phyloP scores from a whole-genome alignment of 306 rosid genomes.

The Prunus mira region DNA sequence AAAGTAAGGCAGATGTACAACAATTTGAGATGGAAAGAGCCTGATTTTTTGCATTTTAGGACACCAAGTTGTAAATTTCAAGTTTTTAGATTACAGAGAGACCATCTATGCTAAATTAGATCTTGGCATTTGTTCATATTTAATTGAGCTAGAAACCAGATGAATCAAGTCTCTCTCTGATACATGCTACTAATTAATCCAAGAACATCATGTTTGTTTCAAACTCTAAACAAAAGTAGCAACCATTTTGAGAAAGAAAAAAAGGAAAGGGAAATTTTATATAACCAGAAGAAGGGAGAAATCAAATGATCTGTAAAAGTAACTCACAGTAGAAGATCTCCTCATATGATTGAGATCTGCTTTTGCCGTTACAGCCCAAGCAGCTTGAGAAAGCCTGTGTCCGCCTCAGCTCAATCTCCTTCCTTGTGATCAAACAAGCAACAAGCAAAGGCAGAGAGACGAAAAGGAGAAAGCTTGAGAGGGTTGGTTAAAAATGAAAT shows the following conservation, averaged over 20 bases:
- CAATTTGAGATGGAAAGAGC: neutral
- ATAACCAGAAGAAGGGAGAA: neutral
- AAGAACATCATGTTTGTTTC: neutral
- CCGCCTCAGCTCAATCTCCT: neutral
- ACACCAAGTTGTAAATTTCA: neutral
- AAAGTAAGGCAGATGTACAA: neutral
- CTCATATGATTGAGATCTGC: slow-evolving; percentile 66
- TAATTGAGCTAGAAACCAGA: slow-evolving; percentile 9
- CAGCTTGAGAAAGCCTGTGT: neutral
- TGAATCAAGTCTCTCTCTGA: slow-evolving; percentile 12
- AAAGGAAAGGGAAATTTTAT: neutral
- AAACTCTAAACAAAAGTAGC: neutral
- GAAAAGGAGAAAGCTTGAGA: neutral
- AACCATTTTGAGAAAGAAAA: neutral
- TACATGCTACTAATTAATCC: neutral
- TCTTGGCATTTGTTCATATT: slow-evolving; percentile 3
- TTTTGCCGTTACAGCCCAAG: slow-evolving; percentile 31
- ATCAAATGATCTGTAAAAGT: slow-evolving; percentile 10
- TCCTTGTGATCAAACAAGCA: neutral
- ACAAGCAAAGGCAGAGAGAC: neutral
- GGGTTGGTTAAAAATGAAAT: neutral
- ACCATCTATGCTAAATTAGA: slow-evolving; percentile 11
- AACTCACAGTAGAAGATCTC: slow-evolving; percentile 56
- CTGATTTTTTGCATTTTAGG: neutral
- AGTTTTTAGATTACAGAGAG: neutral